Base-by-base conservation (phyloP, 306 rosid species). In the Medicago lupulina region DNA sequence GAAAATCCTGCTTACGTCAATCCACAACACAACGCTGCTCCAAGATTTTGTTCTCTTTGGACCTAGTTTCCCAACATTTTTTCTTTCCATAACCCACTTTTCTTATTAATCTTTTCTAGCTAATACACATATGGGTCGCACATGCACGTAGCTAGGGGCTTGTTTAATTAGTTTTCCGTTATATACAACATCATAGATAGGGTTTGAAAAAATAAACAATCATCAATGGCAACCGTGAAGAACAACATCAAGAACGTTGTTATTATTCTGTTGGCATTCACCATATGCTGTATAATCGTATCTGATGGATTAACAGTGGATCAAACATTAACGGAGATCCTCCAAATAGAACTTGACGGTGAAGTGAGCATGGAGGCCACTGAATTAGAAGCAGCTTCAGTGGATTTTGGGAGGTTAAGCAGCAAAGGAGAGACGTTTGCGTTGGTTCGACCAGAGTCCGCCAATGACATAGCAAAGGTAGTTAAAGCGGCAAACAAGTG, bases 391-490 rank as follows among this genome's bases (percentile, higher is more conserved):
- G 74, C 79, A 15, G 97, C 89, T 3, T 86, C 97, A 3, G 25
- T 67, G 8, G 99, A 95, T 60, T 95, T 95, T 21, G 99, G 99
- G 2, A 80, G 68, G 82, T 60, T 92, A 76, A 79, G 61, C 40
- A 79, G 61, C 11, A 71, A 73, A 47, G 85, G 77, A 1, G 70
- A 75, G 47, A 87, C 93, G 9, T 9, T 77, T 3, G 97, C 90
- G 9, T 93, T 92, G 0, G 43, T 92, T 78, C 88, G 84, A 75
- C 97, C 97, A 0, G 83, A 67, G 0, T 90, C 99, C 0, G 88
- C 82, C 0, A 69, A 86, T 7, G 99, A 95, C 73, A 84, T 95
- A 31, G 87, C 67, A 0, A 43, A 69, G 55, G 65, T 89, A 9
- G 79, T 95, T 19, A 57, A 67, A 17, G 85, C 88, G 6, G 96